Evolutionary conservation across 805 yeast species (phyloP), one percentile per base, ranked within the genome.

Genomic region (Candida sakaeoensis): DNA sequence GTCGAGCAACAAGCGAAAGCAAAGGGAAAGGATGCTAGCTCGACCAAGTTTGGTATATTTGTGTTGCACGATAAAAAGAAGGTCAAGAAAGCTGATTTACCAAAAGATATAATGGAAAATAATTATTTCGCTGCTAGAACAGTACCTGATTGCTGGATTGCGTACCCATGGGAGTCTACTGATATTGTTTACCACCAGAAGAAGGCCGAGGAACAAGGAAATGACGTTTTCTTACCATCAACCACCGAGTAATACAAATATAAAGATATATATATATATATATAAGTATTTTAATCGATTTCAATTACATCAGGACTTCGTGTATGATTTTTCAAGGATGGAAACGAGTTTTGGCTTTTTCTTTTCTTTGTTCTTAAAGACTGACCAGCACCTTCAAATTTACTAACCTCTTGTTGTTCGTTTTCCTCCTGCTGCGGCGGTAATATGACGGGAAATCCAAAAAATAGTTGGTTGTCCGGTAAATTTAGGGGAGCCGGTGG

Each of bases 381-480:
- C 51, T 84, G 85, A 0, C 97, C 97, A 42, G 72, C 70, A 0
- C 96, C 96, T 1, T 46, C 46, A 54, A 77, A 87, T n/a, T 58
- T 53, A 4, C 54, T 60, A 4, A 60, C 62, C 16, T 63, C 74
- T 6, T 36, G 39, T 23, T 50, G 58, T 18, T 50, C 51, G 18
- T 60, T 62, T 3, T 48, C 40, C 13, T 40, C 52, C 35, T 62
- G 65, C 3, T 60, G 62, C 1, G 60, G 55, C 2, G 74, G 72
- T 37, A 65, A 74, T 14, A 71, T 68, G 4, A 84, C 76, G 0
- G 98, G 97, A 57, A 82, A 93, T 1, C 99, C 99, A 58, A 93
- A 90, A 55, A 93, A 93, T 10, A 93, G 68, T 59, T 88, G 91
- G 17, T 95, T 95, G 28, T 75, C 83, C 0, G 96, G 95, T 30